Evolutionary conservation across 768 basidiomycete species (phyloP).

Genomic region (Steccherinum ochraceum): DNA sequence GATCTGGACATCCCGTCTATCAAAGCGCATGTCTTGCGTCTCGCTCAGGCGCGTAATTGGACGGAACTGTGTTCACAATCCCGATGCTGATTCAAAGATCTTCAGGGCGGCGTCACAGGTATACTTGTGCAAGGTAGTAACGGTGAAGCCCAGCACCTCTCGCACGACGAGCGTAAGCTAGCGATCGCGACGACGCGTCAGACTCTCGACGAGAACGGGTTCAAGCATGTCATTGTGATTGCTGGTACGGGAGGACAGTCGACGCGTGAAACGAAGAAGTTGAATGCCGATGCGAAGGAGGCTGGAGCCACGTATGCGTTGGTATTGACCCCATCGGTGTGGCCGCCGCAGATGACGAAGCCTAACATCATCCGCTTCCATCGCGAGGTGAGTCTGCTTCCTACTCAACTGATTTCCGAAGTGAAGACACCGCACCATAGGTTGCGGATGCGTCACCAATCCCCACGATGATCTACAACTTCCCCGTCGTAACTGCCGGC

Average conservation of each 20-base stretch:
- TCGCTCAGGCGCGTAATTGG: conserved; percentile 50
- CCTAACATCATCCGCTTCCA: conserved; percentile 65
- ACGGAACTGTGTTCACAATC: conserved; percentile 12
- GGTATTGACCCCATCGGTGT: conserved; percentile 68
- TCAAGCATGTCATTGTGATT: conserved; percentile 59
- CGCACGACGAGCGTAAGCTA: conserved; percentile 61
- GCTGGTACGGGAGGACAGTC: conserved; percentile 84
- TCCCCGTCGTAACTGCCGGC: conserved; percentile 75
- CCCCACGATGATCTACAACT: conserved; percentile 80
- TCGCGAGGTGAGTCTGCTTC: conserved; percentile 38
- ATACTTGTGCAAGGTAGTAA: conserved; percentile 72
- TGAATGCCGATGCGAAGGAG: conserved; percentile 68
- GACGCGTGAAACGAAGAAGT: conserved; percentile 64
- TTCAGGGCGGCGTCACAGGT: conserved; percentile 65
- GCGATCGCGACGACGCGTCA: conserved; percentile 60
- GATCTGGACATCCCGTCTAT: conserved; percentile 65
- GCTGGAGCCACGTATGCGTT: conserved; percentile 81
- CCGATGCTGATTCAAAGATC: conserved; percentile 8
- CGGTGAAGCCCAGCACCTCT: conserved; percentile 72
- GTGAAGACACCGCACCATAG: conserved; percentile 28
- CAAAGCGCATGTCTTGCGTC: conserved; percentile 62
- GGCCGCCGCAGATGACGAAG: conserved; percentile 57
- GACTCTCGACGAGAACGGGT: conserved; percentile 69
- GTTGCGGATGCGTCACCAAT: conserved; percentile 66
- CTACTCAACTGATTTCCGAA: neutral